Evolutionary conservation across 345 rosid species (phyloP).

Genomic region (Gossypium arboreum): DNA sequence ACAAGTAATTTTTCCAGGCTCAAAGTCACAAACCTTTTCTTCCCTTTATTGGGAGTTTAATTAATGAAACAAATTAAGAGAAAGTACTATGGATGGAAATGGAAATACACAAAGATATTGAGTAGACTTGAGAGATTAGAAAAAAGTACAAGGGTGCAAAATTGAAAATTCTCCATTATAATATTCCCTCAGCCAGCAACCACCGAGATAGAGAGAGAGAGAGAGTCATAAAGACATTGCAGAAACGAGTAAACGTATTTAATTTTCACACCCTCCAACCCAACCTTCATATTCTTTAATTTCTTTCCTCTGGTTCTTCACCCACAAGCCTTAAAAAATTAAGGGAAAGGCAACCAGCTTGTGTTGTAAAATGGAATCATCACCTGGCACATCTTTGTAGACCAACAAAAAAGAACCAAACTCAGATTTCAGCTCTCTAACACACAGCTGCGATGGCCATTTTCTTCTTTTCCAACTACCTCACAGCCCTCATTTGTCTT

Average conservation of each 20-base stretch:
- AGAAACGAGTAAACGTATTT: constrained; percentile 39
- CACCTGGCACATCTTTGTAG: constrained; percentile 28
- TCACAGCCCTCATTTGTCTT: constrained; percentile 28
- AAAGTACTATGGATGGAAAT: background rate
- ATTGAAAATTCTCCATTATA: constrained; percentile 29
- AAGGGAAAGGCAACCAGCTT: background rate
- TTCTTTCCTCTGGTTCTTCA: constrained; percentile 21
- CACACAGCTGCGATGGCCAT: constrained; percentile 47
- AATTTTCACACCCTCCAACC: constrained; percentile 48
- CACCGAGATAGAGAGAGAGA: constrained; percentile 31
- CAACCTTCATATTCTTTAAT: constrained; percentile 26
- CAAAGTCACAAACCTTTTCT: background rate
- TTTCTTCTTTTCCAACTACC: constrained; percentile 28
- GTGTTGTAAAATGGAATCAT: constrained; percentile 32
- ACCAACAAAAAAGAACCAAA: background rate
- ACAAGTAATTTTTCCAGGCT: background rate
- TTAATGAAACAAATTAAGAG: too few species aligned
- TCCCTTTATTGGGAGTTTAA: too few species aligned
- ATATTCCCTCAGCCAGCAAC: constrained; percentile 49
- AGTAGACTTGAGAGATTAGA: background rate
- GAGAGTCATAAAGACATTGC: constrained; percentile 24
- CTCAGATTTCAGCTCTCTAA: constrained; percentile 27
- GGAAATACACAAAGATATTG: background rate
- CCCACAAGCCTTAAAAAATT: constrained; percentile 24
- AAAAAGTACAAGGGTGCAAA: constrained; percentile 14